Conservation (phyloP, 2,329 filamentous ascomycete genomes). For the Fusarium fracticaudum region DNA sequence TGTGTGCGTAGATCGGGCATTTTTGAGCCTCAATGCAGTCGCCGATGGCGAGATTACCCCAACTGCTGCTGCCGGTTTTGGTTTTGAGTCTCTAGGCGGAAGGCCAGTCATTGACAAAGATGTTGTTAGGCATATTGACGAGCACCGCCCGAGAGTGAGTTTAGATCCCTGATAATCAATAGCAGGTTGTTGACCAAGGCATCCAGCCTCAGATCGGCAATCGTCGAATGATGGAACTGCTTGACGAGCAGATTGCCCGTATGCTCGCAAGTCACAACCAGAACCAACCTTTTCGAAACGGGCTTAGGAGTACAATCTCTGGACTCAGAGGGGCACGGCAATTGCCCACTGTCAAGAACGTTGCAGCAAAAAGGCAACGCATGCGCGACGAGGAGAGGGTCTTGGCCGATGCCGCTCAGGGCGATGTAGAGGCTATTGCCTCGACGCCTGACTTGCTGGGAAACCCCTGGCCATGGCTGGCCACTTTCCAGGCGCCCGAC, state of each 20-base stretch:
- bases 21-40: constrained; percentile 61
- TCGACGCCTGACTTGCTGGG: neutral
- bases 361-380: neutral
- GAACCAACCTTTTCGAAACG: neutral
- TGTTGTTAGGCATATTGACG: constrained; percentile 53
- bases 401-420: neutral
- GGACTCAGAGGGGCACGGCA: neutral
- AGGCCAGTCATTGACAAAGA: constrained; percentile 56
- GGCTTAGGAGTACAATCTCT: neutral
- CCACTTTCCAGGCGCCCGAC: neutral
- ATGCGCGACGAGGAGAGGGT: neutral
- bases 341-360: constrained; percentile 13
- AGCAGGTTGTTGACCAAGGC: neutral
- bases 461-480: constrained; percentile 19
- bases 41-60: constrained; percentile 60
- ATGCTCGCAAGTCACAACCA: constrained; percentile 8
- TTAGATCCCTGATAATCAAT: no score
- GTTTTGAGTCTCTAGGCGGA: constrained; percentile 57
- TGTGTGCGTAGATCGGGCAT: constrained; percentile 54
- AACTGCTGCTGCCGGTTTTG: constrained; percentile 60
- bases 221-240: constrained; percentile 40
- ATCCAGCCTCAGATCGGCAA: neutral
- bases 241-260: constrained; percentile 42
- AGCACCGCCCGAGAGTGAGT: constrained; percentile 51
- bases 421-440: neutral